Evolutionary conservation across 108 stramenopile genomes (phyloP), one percentile per base, ranked within the genome.

Genomic region (Mediolabrus comicus): DNA sequence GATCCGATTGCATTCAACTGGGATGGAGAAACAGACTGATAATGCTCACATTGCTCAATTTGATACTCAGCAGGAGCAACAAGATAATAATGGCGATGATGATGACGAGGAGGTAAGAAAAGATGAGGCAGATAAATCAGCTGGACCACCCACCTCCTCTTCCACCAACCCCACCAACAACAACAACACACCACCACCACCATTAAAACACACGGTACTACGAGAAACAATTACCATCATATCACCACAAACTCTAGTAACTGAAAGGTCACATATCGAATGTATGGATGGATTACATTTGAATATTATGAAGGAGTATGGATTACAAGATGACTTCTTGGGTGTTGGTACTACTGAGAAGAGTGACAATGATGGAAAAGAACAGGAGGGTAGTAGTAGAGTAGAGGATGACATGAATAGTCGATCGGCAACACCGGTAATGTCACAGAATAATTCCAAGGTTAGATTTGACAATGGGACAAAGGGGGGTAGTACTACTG

Each of bases 381-480:
- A n/a, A 28, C 39, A 52, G 32, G 25, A 53, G 32, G 3, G 12
- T 27, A 19, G 32, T 1, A 10, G 8, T 26, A 31, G 3, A 22
- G 41, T 32, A n/a, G 59, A 6, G 10, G 29, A 35, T 49, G 31
- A 16, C 33, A 29, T 26, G 9, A n/a, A 13, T 13, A 3, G 55
- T 16, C 38, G 35, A 36, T 38, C 43, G 1, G 29, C 11, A 19
- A 19, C 4, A 28, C 16, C n/a, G 24, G 1, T 27, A 2, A 12
- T 34, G 29, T 17, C 9, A 51, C 11, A 25, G 52, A 66, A 38
- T 6, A 67, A 22, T 28, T 53, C 65, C 52, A 51, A 19, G 8
- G 70, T 78, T 12, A 41, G 58, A 32, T 78, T 78, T 62, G 65
- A 54, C 27, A 30, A 70, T 30, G 77, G 61, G 55, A 67, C 69